These are phyloP conservation scores for Diaporthe citrichinensis DNA, from an alignment of 2,329 filamentous ascomycete genomes.

Conservation along the genomic window DNA sequence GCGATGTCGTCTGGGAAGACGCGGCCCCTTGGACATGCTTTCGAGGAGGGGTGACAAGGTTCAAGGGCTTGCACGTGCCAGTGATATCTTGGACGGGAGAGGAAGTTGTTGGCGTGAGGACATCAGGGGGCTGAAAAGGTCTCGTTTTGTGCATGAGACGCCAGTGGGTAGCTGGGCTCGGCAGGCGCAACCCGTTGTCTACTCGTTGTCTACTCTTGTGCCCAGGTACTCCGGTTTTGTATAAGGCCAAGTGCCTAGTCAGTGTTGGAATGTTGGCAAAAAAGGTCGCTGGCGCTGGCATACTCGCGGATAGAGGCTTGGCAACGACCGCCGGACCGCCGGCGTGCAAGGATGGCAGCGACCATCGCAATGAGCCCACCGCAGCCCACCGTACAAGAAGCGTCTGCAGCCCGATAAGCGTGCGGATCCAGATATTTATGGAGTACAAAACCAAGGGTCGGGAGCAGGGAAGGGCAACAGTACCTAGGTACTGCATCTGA, in stretches of 20 bases:
- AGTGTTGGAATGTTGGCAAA: neutral
- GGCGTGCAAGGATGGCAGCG: slow-evolving; percentile 12
- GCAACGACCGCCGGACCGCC: slow-evolving; percentile 19
- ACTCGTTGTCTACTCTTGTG: neutral
- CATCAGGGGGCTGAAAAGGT: slow-evolving; percentile 5
- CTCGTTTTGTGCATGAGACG: slow-evolving; percentile 25
- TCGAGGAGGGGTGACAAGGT: slow-evolving; percentile 24
- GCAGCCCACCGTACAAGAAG: slow-evolving; percentile 9
- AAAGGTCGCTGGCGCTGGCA: slow-evolving; percentile 1
- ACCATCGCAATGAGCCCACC: slow-evolving; percentile 13
- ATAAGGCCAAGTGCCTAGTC: neutral
- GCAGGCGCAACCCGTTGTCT: neutral
- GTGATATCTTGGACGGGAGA: neutral
- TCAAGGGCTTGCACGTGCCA: slow-evolving; percentile 26
- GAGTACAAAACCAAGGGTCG: neutral
- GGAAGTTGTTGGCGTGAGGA: slow-evolving; percentile 12
- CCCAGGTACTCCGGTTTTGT: neutral
- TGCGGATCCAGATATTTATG: slow-evolving; percentile 26
- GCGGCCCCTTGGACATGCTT: slow-evolving; percentile 24
- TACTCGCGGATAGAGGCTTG: slow-evolving; percentile 10
- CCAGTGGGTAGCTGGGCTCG: slow-evolving; percentile 9
- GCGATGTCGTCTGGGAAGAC: neutral
- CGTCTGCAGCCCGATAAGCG: slow-evolving; percentile 7
- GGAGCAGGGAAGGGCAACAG: slow-evolving; percentile 2
- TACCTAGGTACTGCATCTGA: slow-evolving; percentile 8